phyloP scores from a whole-genome alignment of 2,329 filamentous ascomycete genomes.

The Penicillium corylophilum region DNA sequence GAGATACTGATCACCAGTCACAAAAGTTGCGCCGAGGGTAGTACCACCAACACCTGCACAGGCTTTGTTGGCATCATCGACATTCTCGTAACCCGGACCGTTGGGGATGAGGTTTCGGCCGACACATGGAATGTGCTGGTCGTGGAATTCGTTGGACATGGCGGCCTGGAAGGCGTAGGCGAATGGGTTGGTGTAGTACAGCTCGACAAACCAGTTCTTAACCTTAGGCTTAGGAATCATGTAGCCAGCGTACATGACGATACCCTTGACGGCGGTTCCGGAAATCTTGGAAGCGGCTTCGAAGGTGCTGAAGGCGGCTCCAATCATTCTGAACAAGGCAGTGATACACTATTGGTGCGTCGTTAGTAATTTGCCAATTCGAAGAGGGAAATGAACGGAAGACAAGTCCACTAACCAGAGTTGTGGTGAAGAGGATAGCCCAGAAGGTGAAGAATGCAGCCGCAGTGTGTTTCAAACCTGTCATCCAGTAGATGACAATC shows the following conservation, averaged over 20 bases:
- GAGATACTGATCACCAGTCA: slow-evolving; percentile 61
- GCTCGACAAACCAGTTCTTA: slow-evolving; percentile 55
- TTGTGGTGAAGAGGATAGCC: slow-evolving; percentile 52
- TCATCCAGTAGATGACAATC: slow-evolving; percentile 64
- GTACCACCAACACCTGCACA: slow-evolving; percentile 59
- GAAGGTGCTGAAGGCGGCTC: slow-evolving; percentile 57
- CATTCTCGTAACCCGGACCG: slow-evolving; percentile 33
- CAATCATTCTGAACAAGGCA: slow-evolving; percentile 57
- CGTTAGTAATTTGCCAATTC: slow-evolving; percentile 9
- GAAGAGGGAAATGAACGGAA: neutral
- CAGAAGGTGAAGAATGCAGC: slow-evolving; percentile 63
- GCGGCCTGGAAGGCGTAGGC: slow-evolving; percentile 41
- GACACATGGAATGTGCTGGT: slow-evolving; percentile 36
- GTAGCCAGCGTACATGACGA: slow-evolving; percentile 45
- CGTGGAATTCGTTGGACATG: slow-evolving; percentile 39
- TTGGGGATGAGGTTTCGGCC: slow-evolving; percentile 36
- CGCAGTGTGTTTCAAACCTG: slow-evolving; percentile 53
- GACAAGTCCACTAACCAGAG: slow-evolving; percentile 45
- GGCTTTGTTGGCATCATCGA: slow-evolving; percentile 18
- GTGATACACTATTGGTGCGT: slow-evolving; percentile 50
- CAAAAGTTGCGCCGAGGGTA: slow-evolving; percentile 45
- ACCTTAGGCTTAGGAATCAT: slow-evolving; percentile 48
- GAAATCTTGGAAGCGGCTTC: slow-evolving; percentile 59
- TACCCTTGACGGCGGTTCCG: slow-evolving; percentile 37
- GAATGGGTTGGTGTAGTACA: slow-evolving; percentile 42